phyloP scores from a whole-genome alignment of 768 basidiomycete species.

The Russula ochroleuca region DNA sequence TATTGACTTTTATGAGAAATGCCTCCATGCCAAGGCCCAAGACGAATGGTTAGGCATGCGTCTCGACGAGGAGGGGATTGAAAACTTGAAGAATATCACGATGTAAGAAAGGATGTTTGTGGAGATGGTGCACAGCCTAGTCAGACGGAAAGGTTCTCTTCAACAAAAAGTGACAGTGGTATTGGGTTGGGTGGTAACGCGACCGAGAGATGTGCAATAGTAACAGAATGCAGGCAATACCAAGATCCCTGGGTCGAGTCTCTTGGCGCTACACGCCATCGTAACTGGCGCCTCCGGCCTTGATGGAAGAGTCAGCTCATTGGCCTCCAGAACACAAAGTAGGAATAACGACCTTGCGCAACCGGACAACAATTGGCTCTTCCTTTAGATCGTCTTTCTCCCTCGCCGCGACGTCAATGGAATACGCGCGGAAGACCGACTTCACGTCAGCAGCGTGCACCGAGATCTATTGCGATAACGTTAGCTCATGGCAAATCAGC shows the following conservation, averaged over 20 bases:
- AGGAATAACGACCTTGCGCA: constrained; percentile 65
- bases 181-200: constrained; percentile 1
- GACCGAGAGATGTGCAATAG: constrained; percentile 2
- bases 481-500: constrained; percentile 23
- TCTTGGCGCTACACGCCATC: constrained; percentile 61
- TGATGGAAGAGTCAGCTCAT: constrained; percentile 16
- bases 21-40: constrained; percentile 71
- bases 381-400: constrained; percentile 83
- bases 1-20: constrained; percentile 88
- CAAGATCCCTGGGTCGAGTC: not conserved
- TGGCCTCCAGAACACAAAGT: constrained; percentile 28
- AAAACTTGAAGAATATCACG: constrained; percentile 51
- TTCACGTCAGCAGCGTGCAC: constrained; percentile 91
- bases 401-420: constrained; percentile 83
- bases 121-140: not conserved
- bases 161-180: not conserved
- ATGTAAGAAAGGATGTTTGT: constrained; percentile 2
- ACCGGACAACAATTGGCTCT: constrained; percentile 73
- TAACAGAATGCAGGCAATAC: not conserved
- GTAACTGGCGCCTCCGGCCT: constrained; percentile 89
- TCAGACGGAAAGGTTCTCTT: not conserved
- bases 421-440: constrained; percentile 65
- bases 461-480: constrained; percentile 59
- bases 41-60: constrained; percentile 89
- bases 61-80: constrained; percentile 64